Base-by-base conservation (phyloP, 129 eudicot species). In the Tagetes patula region DNA sequence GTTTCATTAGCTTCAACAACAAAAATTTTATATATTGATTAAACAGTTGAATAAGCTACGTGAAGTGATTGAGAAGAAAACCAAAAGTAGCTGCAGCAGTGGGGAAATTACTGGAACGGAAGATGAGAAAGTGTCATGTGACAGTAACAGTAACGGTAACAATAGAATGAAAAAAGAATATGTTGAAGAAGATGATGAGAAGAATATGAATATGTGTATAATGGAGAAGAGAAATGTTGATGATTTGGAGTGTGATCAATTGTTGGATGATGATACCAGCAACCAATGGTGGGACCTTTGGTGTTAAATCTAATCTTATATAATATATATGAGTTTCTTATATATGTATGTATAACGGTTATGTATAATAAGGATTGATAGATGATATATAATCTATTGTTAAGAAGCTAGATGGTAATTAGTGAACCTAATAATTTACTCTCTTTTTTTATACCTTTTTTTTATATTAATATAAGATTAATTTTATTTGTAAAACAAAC, bases 231-330 rank as follows among this genome's bases (percentile, higher is more conserved):
- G 52, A 9, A 73, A 47, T 47, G 77, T 9, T 87, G 85, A 78
- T 7, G 76, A 79, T 71, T 73, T 79, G 42, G 77, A 82, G 43
- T 60, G 79, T 33, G 66, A 78, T 36, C 83, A 56, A 70, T 64
- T 82, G 9, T 74, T 81, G 49, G 84, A 84, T 34, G 76, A 75
- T 11, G 41, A 69, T 67, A 67, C 50, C 61, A 77, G 78, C 63
- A 70, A 45, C 60, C 83, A 78, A 73, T 89, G 90, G 92, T 89
- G 86, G 88, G 92, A 89, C 43, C 81, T 83, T 38, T 87, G 96
- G 96, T 76, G 79, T 78, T 89, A 75, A 84, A 56, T 2, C 2
- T 43, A 8, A 43, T 43, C 47, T 31, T 12, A n/a, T 3, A 5
- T 30, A 10, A 46, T 40, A 11, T 41, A 9, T 56, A 56, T 56